Conservation (phyloP, 805 yeast genomes). For the Candida tammaniensis region DNA sequence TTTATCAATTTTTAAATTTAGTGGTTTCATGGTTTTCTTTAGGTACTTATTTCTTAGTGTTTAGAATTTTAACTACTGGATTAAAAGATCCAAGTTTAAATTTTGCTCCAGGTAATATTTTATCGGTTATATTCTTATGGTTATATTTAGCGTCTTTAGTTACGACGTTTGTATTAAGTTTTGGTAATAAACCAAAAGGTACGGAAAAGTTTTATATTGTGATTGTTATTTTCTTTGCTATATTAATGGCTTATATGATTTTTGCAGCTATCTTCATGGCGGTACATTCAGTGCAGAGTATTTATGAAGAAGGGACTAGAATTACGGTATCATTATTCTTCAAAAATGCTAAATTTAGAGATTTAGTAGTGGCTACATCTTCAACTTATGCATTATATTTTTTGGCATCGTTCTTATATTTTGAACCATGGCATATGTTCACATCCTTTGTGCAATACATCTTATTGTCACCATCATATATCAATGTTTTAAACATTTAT, state of each 20-base stretch:
- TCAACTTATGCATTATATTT: conserved; percentile 64
- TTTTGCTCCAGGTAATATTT: conserved; percentile 45
- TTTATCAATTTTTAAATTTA: conserved; percentile 53
- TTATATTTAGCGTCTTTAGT: conserved; percentile 55
- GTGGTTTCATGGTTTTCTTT: conserved; percentile 62
- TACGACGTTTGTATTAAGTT: conserved; percentile 58
- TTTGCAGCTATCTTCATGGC: conserved; percentile 60
- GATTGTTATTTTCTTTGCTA: conserved; percentile 54
- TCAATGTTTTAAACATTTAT: conserved; percentile 58
- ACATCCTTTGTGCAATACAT: conserved; percentile 53
- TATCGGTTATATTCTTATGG: conserved; percentile 54
- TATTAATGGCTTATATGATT: conserved; percentile 57
- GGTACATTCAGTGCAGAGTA: conserved; percentile 43
- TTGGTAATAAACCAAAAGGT: conserved; percentile 66
- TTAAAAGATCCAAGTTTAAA: conserved; percentile 33
- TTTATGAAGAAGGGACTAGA: conserved; percentile 27
- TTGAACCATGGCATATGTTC: conserved; percentile 67
- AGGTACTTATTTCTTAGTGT: conserved; percentile 62
- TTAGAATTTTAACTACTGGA: conserved; percentile 59
- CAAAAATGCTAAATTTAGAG: conserved; percentile 42
- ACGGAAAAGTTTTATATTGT: conserved; percentile 52
- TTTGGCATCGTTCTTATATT: conserved; percentile 54
- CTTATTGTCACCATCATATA: conserved; percentile 50
- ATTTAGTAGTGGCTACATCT: conserved; percentile 54
- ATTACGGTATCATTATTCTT: conserved; percentile 48